Conservation (phyloP, 2,329 filamentous ascomycete genomes). For the Fusarium sp. region DNA sequence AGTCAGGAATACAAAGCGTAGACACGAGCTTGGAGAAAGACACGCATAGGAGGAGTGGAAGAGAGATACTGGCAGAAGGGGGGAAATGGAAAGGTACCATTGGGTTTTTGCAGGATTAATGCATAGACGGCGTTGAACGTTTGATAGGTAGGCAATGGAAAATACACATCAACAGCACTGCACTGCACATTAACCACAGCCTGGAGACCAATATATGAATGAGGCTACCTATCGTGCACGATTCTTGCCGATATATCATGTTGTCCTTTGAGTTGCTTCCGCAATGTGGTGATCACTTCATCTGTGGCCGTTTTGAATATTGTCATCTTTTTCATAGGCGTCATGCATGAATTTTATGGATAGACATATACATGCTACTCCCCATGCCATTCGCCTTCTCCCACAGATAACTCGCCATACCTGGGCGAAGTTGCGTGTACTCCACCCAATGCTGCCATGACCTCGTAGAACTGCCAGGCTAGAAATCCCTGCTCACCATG, state of each 20-base stretch:
- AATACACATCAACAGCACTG: slow-evolving; percentile 45
- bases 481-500: neutral
- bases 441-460: slow-evolving; percentile 3
- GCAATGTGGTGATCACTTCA: neutral
- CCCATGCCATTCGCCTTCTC: neutral
- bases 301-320: neutral
- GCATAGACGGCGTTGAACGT: slow-evolving; percentile 56
- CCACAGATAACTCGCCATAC: neutral
- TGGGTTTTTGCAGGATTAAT: slow-evolving; percentile 48
- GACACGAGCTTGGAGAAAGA: slow-evolving; percentile 24
- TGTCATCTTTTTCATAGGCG: slow-evolving; percentile 9
- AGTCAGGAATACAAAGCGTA: slow-evolving; percentile 19
- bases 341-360: slow-evolving; percentile 20
- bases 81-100: slow-evolving; percentile 29
- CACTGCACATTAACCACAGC: slow-evolving; percentile 26
- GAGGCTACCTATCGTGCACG: neutral
- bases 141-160: slow-evolving; percentile 48
- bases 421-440: slow-evolving; percentile 1
- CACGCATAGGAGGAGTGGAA: slow-evolving; percentile 20
- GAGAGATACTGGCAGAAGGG: slow-evolving; percentile 10
- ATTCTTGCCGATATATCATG: neutral
- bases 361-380: slow-evolving; percentile 19
- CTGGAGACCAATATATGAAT: neutral
- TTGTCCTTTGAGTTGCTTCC: neutral
- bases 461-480: slow-evolving; percentile 1